Conservation (phyloP, 345 rosid species). For the Citrus mangshanensis region DNA sequence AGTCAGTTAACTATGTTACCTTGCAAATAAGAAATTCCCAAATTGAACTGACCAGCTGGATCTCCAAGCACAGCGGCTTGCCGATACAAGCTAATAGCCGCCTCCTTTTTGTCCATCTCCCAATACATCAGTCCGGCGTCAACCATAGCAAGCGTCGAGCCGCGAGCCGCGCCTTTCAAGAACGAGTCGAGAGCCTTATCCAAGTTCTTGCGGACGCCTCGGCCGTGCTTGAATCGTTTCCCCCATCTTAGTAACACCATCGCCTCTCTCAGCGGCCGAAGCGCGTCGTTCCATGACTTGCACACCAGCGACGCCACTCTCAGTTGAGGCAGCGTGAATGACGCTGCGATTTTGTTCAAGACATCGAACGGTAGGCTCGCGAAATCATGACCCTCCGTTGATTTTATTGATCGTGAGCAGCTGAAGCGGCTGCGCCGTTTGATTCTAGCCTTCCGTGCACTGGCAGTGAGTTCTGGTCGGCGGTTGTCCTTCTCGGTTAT, state of each 20-base stretch:
- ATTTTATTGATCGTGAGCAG: conserved; percentile 1
- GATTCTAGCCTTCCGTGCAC: neutral
- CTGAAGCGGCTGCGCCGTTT: conserved; percentile 1
- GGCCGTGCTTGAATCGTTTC: conserved; percentile 84
- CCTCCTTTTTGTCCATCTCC: conserved; percentile 62
- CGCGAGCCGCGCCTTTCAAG: conserved; percentile 75
- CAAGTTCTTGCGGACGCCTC: conserved; percentile 51
- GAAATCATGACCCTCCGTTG: conserved; percentile 42
- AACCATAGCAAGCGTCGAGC: conserved; percentile 96
- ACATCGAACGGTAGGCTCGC: conserved; percentile 71
- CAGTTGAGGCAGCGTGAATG: conserved; percentile 65
- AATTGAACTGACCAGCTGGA: conserved; percentile 71
- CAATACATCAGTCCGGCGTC: conserved; percentile 90
- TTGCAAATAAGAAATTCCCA: conserved; percentile 77
- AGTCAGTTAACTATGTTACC: conserved; percentile 31
- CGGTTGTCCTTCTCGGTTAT: conserved; percentile 10
- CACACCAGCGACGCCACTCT: conserved; percentile 74
- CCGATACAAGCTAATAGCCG: conserved; percentile 51
- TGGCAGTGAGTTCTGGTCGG: neutral
- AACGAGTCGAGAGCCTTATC: conserved; percentile 82
- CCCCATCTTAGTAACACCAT: conserved; percentile 75
- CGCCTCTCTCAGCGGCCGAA: conserved; percentile 81
- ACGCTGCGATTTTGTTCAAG: conserved; percentile 54
- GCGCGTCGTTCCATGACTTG: conserved; percentile 77
- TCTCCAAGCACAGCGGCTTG: conserved; percentile 86